Percentiles rank a stretch among this genome's conserved stretches.
These are phyloP conservation scores for Lecanosticta acicola DNA, from an alignment of 2,329 filamentous ascomycete species.

Conservation along the genomic window DNA sequence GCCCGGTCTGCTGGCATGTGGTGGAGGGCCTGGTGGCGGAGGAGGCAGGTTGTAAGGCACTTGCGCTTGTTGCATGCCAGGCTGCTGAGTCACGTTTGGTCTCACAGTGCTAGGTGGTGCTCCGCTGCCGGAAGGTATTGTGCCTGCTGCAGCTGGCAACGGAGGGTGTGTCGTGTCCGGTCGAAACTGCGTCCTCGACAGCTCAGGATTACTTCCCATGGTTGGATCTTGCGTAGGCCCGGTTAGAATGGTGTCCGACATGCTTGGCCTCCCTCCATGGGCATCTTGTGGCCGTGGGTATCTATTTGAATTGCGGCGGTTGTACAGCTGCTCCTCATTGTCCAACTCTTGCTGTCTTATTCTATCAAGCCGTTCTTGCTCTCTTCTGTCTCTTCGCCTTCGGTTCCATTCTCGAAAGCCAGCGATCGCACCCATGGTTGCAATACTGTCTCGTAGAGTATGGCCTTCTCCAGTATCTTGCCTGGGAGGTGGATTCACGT, in stretches of 20 bases:
- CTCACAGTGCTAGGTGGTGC: constrained; percentile 9
- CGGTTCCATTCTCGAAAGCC: constrained; percentile 38
- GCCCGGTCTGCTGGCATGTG: constrained; percentile 18
- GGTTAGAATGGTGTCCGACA: constrained; percentile 30
- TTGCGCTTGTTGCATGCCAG: constrained; percentile 13
- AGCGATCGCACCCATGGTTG: constrained; percentile 32
- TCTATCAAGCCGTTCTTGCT: constrained; percentile 56
- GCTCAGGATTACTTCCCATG: constrained; percentile 41
- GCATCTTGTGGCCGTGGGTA: constrained; percentile 28
- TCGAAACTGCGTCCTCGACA: constrained; percentile 35
- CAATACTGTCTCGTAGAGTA: constrained; percentile 45
- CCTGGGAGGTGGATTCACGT: constrained; percentile 16
- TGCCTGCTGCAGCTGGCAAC: constrained; percentile 30
- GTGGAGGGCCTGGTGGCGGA: constrained; percentile 34
- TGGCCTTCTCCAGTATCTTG: constrained; percentile 23
- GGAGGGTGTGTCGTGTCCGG: constrained; percentile 31
- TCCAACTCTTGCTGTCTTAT: constrained; percentile 45
- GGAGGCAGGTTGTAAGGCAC: constrained; percentile 22
- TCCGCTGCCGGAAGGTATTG: constrained; percentile 13
- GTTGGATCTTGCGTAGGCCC: constrained; percentile 33
- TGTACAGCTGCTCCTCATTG: constrained; percentile 34
- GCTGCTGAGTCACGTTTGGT: constrained; percentile 6
- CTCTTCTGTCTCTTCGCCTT: constrained; percentile 52
- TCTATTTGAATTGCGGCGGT: constrained; percentile 27
- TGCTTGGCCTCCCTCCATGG: constrained; percentile 23